Evolutionary conservation across 805 yeast species (phyloP).

Genomic region (Jamesozyma rosinii): DNA sequence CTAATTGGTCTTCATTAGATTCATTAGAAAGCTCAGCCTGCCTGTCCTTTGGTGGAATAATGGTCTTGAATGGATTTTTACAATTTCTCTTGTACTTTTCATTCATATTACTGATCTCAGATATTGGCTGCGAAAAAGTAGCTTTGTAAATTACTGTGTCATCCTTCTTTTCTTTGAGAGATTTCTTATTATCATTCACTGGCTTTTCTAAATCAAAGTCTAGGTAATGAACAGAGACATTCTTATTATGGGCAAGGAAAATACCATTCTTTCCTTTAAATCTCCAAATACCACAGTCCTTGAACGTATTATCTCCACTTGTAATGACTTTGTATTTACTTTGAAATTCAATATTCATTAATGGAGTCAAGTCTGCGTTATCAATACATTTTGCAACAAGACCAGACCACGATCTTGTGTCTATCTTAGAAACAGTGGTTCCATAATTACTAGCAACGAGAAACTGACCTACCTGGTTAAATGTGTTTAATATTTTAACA

Average conservation of each 20-base stretch:
- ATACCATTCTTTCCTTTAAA: constrained; percentile 5
- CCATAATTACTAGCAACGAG: not conserved
- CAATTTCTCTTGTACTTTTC: constrained; percentile 10
- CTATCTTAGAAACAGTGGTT: not conserved
- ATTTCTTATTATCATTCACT: not conserved
- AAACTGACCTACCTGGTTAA: not conserved
- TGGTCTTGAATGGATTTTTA: constrained; percentile 10
- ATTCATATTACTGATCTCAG: constrained; percentile 15
- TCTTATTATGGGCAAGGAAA: not conserved
- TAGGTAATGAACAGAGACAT: not conserved
- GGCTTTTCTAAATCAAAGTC: not conserved
- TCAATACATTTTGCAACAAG: constrained; percentile 12
- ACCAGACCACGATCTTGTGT: constrained; percentile 18
- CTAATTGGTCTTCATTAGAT: constrained; percentile 23
- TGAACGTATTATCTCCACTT: not conserved
- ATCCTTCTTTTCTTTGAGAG: not conserved
- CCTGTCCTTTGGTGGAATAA: constrained; percentile 18
- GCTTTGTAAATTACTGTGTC: not conserved
- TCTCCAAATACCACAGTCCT: constrained; percentile 7
- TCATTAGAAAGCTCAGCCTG: constrained; percentile 15
- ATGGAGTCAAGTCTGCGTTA: constrained; percentile 11
- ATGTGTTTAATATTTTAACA: not conserved
- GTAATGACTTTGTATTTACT: constrained; percentile 6
- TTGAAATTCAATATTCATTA: constrained; percentile 9
- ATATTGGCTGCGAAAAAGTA: constrained; percentile 15